These are phyloP conservation scores for Daedaleopsis nitida DNA, from an alignment of 768 basidiomycete genomes.

Conservation along the genomic window DNA sequence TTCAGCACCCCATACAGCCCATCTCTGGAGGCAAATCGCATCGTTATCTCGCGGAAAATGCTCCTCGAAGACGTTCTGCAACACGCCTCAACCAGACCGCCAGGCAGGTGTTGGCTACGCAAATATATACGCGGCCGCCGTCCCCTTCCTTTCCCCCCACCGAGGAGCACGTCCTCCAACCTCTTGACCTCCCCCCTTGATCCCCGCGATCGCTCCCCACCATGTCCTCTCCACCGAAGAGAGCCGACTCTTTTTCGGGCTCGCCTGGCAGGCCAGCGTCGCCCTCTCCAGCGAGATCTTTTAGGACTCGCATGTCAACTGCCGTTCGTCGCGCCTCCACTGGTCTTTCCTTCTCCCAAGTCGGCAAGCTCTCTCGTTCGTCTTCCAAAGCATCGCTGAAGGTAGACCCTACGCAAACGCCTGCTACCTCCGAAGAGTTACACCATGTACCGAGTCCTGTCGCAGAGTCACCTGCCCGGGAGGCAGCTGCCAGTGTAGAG, in stretches of 20 bases:
- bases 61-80: constrained; percentile 11
- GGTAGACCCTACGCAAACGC: constrained; percentile 36
- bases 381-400: constrained; percentile 30
- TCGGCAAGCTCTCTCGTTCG: constrained; percentile 15
- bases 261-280: constrained; percentile 20
- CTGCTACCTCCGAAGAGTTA: constrained; percentile 22
- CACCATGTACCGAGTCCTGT: constrained; percentile 59
- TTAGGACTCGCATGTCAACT: constrained; percentile 62
- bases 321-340: constrained; percentile 65
- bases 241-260: constrained; percentile 15
- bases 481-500: constrained; percentile 43
- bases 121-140: constrained; percentile 16
- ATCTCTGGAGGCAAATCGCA: constrained; percentile 20
- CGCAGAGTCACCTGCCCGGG: constrained; percentile 66
- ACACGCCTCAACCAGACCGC: constrained; percentile 20
- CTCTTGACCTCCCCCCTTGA: neutral
- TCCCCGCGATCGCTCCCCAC: constrained; percentile 1
- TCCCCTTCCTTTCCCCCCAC: constrained; percentile 6
- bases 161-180: constrained; percentile 16
- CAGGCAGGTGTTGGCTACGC: constrained; percentile 11
- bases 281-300: constrained; percentile 26
- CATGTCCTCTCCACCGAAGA: constrained; percentile 21
- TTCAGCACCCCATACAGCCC: constrained; percentile 13
- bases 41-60: constrained; percentile 17
- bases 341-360: constrained; percentile 41